A percentile compares a stretch with the other conserved stretches of the same genome.
These are phyloP conservation scores for Aureobasidium mangrovei DNA, from an alignment of 2,329 filamentous ascomycete species.

Conservation along the genomic window DNA sequence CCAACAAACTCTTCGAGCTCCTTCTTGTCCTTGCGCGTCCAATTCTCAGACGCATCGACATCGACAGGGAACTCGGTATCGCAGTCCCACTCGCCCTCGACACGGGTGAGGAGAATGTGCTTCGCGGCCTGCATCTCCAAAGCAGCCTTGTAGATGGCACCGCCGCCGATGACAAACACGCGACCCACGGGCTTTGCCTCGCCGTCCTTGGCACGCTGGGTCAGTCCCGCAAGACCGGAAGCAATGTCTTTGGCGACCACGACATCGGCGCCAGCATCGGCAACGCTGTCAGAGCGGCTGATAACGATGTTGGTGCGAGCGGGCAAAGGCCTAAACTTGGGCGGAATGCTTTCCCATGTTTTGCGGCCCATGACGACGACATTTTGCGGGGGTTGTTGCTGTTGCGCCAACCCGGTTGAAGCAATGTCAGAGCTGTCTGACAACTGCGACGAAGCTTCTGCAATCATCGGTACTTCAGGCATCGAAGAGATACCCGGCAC, in stretches of 20 bases:
- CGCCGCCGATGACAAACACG: conserved; percentile 84
- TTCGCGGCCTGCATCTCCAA: conserved; percentile 50
- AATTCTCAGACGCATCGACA: conserved; percentile 40
- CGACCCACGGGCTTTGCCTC: conserved; percentile 38
- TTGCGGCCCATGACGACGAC: conserved; percentile 96
- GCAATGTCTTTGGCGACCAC: conserved; percentile 38
- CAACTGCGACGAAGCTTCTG: background rate
- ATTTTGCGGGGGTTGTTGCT: conserved; percentile 27
- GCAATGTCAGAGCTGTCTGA: conserved; percentile 15
- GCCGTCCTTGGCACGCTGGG: conserved; percentile 16
- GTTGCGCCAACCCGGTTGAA: background rate
- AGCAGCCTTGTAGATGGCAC: conserved; percentile 70
- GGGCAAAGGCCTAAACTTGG: conserved; percentile 67
- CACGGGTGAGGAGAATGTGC: conserved; percentile 60
- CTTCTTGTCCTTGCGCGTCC: conserved; percentile 45
- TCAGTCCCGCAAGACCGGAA: conserved; percentile 25
- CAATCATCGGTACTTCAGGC: background rate
- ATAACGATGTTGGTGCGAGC: conserved; percentile 77
- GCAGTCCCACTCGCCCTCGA: conserved; percentile 62
- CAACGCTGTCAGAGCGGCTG: conserved; percentile 39
- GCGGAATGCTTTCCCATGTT: conserved; percentile 87
- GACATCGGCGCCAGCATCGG: conserved; percentile 33
- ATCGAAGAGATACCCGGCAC: conserved; percentile 33
- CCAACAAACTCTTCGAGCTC: conserved; percentile 57
- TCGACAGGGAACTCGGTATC: conserved; percentile 65